phyloP scores from a whole-genome alignment of 2,329 filamentous ascomycete genomes.

The Plectosphaerella cucumerina region DNA sequence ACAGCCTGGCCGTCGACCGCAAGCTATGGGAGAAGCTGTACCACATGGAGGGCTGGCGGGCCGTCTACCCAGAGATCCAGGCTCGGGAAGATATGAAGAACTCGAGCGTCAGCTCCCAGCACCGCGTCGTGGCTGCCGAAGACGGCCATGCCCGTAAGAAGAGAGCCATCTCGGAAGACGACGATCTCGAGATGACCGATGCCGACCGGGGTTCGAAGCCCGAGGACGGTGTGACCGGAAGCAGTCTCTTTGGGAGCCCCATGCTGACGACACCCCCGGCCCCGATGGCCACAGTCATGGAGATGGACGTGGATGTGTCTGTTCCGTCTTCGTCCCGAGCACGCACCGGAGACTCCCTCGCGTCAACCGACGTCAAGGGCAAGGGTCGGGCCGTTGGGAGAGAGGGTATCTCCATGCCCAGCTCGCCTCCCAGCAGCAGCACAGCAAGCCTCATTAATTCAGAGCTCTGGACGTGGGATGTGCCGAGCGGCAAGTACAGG shows the following conservation, averaged over 20 bases:
- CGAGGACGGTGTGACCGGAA: slow-evolving; percentile 16
- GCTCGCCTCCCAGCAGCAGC: slow-evolving; percentile 19
- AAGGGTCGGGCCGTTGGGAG: slow-evolving; percentile 15
- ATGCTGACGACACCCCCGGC: not conserved
- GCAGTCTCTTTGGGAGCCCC: slow-evolving; percentile 24
- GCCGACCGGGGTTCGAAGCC: slow-evolving; percentile 19
- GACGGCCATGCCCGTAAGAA: slow-evolving; percentile 52
- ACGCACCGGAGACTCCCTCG: slow-evolving; percentile 23
- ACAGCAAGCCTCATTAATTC: slow-evolving; percentile 29
- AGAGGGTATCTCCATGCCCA: slow-evolving; percentile 3
- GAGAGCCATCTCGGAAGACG: slow-evolving; percentile 45
- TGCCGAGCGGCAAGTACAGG: slow-evolving; percentile 46
- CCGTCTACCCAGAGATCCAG: slow-evolving; percentile 61
- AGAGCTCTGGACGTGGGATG: slow-evolving; percentile 43
- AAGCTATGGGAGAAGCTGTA: slow-evolving; percentile 85
- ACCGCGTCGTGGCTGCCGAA: slow-evolving; percentile 36
- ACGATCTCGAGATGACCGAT: slow-evolving; percentile 42
- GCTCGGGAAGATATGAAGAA: slow-evolving; percentile 50
- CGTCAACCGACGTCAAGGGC: slow-evolving; percentile 24
- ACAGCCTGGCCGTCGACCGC: slow-evolving; percentile 73
- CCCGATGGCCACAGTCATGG: slow-evolving; percentile 8
- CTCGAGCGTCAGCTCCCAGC: slow-evolving; percentile 33
- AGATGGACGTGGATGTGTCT: slow-evolving; percentile 30
- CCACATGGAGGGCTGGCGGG: slow-evolving; percentile 79
- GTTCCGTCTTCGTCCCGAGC: slow-evolving; percentile 18